Conservation (phyloP, 2,329 filamentous ascomycete species). For the Escovopsis sp. region DNA sequence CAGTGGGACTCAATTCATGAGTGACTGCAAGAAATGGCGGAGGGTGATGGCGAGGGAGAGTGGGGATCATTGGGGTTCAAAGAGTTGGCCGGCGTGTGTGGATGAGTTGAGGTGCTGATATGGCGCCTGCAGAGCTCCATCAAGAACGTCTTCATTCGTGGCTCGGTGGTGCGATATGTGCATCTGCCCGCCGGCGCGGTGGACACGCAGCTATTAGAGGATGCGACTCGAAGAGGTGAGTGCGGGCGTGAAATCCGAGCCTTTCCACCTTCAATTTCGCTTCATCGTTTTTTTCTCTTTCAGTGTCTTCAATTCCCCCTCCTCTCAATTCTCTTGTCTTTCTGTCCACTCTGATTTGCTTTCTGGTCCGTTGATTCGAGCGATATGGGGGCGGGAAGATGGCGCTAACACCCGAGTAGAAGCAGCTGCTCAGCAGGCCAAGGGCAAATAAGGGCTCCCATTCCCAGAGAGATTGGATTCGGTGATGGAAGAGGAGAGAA, state of each 20-base stretch:
- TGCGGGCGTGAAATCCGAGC: background rate
- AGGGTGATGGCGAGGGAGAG: too few species aligned
- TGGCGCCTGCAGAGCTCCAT: constrained; percentile 54
- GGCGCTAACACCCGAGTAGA: too few species aligned
- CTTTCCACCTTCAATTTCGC: background rate
- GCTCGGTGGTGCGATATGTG: constrained; percentile 84
- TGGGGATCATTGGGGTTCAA: too few species aligned
- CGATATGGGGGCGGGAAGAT: too few species aligned
- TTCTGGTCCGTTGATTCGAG: too few species aligned
- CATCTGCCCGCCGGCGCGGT: constrained; percentile 71
- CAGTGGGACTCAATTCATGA: too few species aligned
- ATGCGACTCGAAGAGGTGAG: constrained; percentile 74
- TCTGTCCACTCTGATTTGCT: background rate
- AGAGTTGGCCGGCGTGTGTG: too few species aligned
- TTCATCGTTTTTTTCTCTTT: background rate
- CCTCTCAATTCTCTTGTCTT: background rate
- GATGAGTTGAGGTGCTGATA: too few species aligned
- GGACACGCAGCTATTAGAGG: constrained; percentile 74
- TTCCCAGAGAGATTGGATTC: background rate
- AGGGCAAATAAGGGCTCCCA: constrained; percentile 30
- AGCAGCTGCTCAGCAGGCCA: constrained; percentile 41
- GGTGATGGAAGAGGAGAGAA: too few species aligned
- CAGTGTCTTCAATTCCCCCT: background rate
- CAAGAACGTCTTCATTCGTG: constrained; percentile 91
- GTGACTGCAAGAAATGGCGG: too few species aligned